phyloP scores from a whole-genome alignment of 495 filamentous ascomycete genomes.

The Parathielavia appendiculata region DNA sequence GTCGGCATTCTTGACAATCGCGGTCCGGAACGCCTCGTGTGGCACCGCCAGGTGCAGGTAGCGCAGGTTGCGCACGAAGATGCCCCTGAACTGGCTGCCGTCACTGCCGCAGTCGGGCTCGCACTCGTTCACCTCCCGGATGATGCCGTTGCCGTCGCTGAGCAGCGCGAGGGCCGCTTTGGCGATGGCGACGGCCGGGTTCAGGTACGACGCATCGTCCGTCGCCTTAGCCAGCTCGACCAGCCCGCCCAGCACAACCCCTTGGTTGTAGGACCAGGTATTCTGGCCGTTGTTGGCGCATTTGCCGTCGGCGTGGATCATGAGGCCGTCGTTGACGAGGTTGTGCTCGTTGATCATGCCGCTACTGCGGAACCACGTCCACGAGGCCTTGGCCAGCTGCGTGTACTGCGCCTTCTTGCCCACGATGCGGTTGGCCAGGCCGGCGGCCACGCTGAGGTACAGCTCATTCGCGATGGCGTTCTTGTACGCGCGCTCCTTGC shows the following conservation, averaged over 20 bases:
- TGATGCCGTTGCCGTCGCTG: constrained; percentile 52
- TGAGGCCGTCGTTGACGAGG: constrained; percentile 67
- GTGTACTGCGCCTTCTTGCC: constrained; percentile 48
- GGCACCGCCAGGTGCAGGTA: constrained; percentile 52
- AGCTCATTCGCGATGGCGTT: constrained; percentile 76
- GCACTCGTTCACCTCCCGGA: constrained; percentile 54
- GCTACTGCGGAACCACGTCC: constrained; percentile 62
- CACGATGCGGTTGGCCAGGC: constrained; percentile 63
- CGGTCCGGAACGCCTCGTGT: constrained; percentile 45
- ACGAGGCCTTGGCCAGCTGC: constrained; percentile 51
- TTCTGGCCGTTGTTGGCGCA: constrained; percentile 62
- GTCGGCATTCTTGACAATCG: constrained; percentile 58
- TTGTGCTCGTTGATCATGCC: constrained; percentile 62
- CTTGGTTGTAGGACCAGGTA: constrained; percentile 78
- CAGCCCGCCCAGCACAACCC: constrained; percentile 67
- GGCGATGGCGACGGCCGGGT: constrained; percentile 58
- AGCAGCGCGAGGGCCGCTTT: constrained; percentile 55
- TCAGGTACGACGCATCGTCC: constrained; percentile 48
- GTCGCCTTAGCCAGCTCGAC: constrained; percentile 59
- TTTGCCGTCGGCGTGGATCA: constrained; percentile 32
- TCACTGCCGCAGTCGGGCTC: constrained; percentile 60
- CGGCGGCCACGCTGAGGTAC: constrained; percentile 62
- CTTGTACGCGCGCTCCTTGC: constrained; percentile 53
- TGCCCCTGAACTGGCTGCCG: constrained; percentile 71
- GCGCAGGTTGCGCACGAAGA: constrained; percentile 67